Evolutionary conservation across 345 rosid species (phyloP), one percentile per base, ranked within the genome.

Genomic region (Hevea brasiliensis): DNA sequence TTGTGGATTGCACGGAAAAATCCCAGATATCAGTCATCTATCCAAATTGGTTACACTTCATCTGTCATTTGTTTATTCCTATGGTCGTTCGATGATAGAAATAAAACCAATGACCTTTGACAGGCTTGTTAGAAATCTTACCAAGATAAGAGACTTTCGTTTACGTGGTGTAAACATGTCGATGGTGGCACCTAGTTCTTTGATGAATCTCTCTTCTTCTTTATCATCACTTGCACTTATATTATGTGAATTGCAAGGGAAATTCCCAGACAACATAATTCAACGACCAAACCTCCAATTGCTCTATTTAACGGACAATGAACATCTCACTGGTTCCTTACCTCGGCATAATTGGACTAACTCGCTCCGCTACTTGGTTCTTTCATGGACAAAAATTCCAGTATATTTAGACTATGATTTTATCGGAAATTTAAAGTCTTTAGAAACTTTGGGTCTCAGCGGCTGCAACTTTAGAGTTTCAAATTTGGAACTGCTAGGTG

Each of bases 161-260:
- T 41, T 78, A 6, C 40, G 53, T 12, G 13, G 14, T 7, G 11
- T 78, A 18, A 18, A 74, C 29, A 35, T 78, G 75, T 74, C 81
- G 9, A 37, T n/a, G 5, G n/a, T n/a, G n/a, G n/a, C n/a, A n/a
- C n/a, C n/a, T n/a, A n/a, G n/a, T n/a, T n/a, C n/a, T n/a, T n/a
- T n/a, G n/a, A n/a, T n/a, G n/a, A n/a, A n/a, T n/a, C n/a, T n/a
- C n/a, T n/a, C n/a, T n/a, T n/a, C n/a, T n/a, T n/a, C n/a, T n/a
- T n/a, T n/a, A n/a, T n/a, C n/a, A n/a, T n/a, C n/a, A n/a, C n/a
- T n/a, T n/a, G n/a, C n/a, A n/a, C n/a, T n/a, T n/a, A n/a, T n/a
- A n/a, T n/a, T n/a, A n/a, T n/a, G n/a, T n/a, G n/a, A n/a, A n/a
- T n/a, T n/a, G n/a, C n/a, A n/a, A n/a, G n/a, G n/a, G n/a, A n/a